Conservation (phyloP, 1,284 basidiomycete species). For the Anthracocystis setariae region DNA sequence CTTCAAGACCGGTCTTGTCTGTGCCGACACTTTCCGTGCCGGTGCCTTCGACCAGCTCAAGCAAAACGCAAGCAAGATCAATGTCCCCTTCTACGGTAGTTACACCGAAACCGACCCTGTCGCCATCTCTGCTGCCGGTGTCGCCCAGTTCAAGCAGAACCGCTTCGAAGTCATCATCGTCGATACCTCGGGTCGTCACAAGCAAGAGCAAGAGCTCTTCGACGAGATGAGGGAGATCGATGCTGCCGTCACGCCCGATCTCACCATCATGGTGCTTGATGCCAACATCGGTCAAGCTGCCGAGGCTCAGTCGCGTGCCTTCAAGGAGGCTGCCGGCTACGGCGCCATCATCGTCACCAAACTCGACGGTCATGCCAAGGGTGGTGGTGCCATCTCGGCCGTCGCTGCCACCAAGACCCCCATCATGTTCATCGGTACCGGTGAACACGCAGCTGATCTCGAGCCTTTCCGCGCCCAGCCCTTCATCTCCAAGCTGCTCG, state of each 20-base stretch:
- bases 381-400: constrained; percentile 98
- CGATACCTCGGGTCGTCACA: constrained; percentile 96
- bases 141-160: constrained; percentile 96
- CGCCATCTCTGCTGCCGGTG: constrained; percentile 90
- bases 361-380: constrained; percentile 99
- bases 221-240: constrained; percentile 98
- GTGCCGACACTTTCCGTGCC: constrained; percentile 98
- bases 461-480: constrained; percentile 95
- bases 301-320: constrained; percentile 92
- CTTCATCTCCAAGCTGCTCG: constrained; percentile 95
- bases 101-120: constrained; percentile 99
- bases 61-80: constrained; percentile 94
- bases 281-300: constrained; percentile 85
- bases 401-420: constrained; percentile 98
- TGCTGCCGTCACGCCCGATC: constrained; percentile 83
- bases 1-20: constrained; percentile 97
- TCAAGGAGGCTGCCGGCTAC: constrained; percentile 97
- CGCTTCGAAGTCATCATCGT: constrained; percentile 99
- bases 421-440: constrained; percentile 97
- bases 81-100: constrained; percentile 97
- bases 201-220: constrained; percentile 96
- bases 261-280: constrained; percentile 70
- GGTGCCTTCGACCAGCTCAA: constrained; percentile 97
- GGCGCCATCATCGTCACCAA: constrained; percentile 99
- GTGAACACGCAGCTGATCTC: constrained; percentile 94